phyloP scores from a whole-genome alignment of 2,329 filamentous ascomycete genomes.

The Dendrostoma leiphaemia region DNA sequence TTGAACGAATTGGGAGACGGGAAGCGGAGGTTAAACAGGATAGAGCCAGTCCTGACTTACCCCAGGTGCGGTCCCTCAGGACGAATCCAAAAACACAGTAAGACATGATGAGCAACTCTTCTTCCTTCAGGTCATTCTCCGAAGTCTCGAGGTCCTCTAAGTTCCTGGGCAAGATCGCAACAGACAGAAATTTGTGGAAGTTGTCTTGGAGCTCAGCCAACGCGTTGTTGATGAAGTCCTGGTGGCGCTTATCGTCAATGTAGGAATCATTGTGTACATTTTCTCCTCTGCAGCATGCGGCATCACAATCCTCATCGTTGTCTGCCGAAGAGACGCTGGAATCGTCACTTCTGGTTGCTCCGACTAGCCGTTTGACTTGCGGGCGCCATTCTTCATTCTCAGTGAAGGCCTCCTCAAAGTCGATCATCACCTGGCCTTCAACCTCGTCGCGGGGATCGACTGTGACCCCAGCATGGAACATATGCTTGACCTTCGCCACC shows the following conservation, averaged over 20 bases:
- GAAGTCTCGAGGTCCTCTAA: background rate
- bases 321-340: background rate
- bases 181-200: background rate
- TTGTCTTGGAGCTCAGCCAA: background rate
- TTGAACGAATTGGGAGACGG: background rate
- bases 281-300: background rate
- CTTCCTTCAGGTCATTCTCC: slow-evolving; percentile 17
- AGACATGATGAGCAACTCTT: slow-evolving; percentile 31
- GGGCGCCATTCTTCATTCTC: background rate
- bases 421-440: slow-evolving; percentile 29
- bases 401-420: slow-evolving; percentile 25
- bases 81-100: slow-evolving; percentile 32
- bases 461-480: slow-evolving; percentile 25
- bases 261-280: background rate
- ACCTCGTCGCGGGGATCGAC: slow-evolving; percentile 24
- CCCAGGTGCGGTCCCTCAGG: slow-evolving; percentile 32
- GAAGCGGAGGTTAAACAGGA: background rate
- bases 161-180: background rate
- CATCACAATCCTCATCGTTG: background rate
- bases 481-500: slow-evolving; percentile 18
- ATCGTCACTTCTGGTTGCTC: background rate
- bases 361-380: background rate
- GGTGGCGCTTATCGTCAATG: background rate
- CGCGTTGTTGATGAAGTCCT: background rate
- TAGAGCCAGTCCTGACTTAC: slow-evolving; percentile 20